A percentile compares a stretch with the other conserved stretches of the same genome.
These are phyloP conservation scores for Parietaria judaica DNA, from an alignment of 306 rosid species.

Conservation along the genomic window DNA sequence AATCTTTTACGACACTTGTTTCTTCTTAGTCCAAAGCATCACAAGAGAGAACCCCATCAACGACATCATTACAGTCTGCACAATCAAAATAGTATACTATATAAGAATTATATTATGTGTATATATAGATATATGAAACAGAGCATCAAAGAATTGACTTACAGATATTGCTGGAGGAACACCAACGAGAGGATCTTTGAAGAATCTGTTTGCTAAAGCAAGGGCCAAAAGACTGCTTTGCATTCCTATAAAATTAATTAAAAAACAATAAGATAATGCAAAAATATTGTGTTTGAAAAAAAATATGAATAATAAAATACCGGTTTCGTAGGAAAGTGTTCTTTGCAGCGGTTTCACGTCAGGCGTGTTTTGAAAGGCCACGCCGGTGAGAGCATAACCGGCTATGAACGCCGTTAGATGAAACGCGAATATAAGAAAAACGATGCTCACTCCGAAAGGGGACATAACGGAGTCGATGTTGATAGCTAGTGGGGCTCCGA, in stretches of 20 bases:
- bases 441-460: slow-evolving; percentile 59
- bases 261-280: slow-evolving; percentile 4
- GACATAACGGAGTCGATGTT: slow-evolving; percentile 66
- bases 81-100: slow-evolving; percentile 9
- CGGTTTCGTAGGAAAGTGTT: slow-evolving; percentile 90
- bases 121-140: background rate
- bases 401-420: slow-evolving; percentile 67
- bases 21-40: slow-evolving; percentile 64
- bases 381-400: slow-evolving; percentile 64
- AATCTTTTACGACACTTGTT: slow-evolving; percentile 4
- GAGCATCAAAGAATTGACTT: slow-evolving; percentile 26
- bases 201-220: slow-evolving; percentile 88
- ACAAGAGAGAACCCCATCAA: slow-evolving; percentile 96
- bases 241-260: slow-evolving; percentile 52
- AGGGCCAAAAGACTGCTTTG: slow-evolving; percentile 97
- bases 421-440: slow-evolving; percentile 57
- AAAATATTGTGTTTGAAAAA: slow-evolving; percentile 5
- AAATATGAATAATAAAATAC: slow-evolving; percentile 28
- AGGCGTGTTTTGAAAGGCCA: slow-evolving; percentile 41
- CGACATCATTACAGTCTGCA: slow-evolving; percentile 92
- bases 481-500: slow-evolving; percentile 93
- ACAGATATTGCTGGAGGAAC: slow-evolving; percentile 96
- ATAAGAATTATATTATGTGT: background rate
- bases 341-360: slow-evolving; percentile 71
- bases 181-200: slow-evolving; percentile 69